Base-by-base conservation (phyloP, 2,329 filamentous ascomycete species). In the Ophiocordyceps robertsii region DNA sequence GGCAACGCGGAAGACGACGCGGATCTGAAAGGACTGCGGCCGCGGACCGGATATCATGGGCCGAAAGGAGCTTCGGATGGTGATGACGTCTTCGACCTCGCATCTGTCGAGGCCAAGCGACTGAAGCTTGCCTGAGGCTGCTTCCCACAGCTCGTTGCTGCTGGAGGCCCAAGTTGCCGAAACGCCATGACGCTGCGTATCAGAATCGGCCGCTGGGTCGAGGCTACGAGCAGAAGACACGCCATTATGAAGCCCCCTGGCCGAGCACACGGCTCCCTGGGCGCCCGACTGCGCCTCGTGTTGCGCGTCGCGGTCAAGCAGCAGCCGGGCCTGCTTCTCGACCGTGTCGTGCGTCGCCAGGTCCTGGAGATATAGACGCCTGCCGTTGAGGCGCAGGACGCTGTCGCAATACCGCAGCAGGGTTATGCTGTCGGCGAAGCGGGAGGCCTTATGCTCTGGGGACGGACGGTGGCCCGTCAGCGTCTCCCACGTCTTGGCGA, bases 331-430 rank as follows among this genome's bases (percentile, higher is more conserved):
- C 41, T 60, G 58, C 41, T 57, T 55, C 16, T 56, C 51, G 2
- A 63, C 44, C 0, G 60, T 61, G 13, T 59, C 52, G 35, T 56
- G 46, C 6, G 53, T 45, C 1, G 49, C 33, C 21, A 64, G 46
- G 40, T 64, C 61, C n/a, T 64, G 59, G 4, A 63, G 43, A 29
- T 63, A 63, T 1, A 64, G 43, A 0, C 53, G 53, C 16, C 49
- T 53, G 1, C 58, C 57, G 4, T 49, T 54, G 1, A 31, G 29
- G 3, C 54, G 49, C 3, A 56, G 40, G 1, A 61, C 54, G 8
- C 45, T 43, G 32, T 64, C 61, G 35, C 61, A 64, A 35, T 61
- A 64, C 14, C 61, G 58, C 1, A 64, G 48, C 4, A 64, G 46
- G 4, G 56, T 58, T 44, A 64, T 64, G 46, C 61, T 64, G 43